Conservation (phyloP, 371 early-diverging fungal genomes). For the Mortierella sp. region DNA sequence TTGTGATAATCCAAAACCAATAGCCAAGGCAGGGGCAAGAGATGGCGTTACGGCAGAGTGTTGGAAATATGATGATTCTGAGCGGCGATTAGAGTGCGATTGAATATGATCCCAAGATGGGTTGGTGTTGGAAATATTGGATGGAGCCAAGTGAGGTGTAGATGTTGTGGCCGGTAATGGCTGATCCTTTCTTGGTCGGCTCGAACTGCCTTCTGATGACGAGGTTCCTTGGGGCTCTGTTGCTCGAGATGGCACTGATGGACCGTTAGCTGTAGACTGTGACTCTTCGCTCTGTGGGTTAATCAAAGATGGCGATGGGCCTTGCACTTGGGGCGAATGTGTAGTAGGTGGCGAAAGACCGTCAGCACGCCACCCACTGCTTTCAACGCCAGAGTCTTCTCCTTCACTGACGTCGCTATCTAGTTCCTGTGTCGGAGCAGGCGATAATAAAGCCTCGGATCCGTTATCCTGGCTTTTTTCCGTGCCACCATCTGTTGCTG, state of each 20-base stretch:
- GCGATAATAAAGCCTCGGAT: constrained; percentile 3
- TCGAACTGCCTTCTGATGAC: constrained; percentile 2
- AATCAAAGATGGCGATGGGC: background rate
- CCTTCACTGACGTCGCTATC: constrained; percentile 30
- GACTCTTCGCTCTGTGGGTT: background rate
- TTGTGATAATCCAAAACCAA: constrained; percentile 29
- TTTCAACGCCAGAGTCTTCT: constrained; percentile 48
- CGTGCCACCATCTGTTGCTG: constrained; percentile 3
- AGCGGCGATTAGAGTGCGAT: background rate
- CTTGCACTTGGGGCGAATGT: background rate
- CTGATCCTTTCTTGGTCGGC: constrained; percentile 45
- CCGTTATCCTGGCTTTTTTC: constrained; percentile 9
- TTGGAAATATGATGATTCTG: constrained; percentile 11
- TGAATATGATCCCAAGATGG: constrained; percentile 36
- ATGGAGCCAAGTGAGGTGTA: constrained; percentile 17
- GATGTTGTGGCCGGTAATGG: constrained; percentile 36
- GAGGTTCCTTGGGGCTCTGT: background rate
- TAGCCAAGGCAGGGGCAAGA: constrained; percentile 29
- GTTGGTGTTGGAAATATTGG: constrained; percentile 22
- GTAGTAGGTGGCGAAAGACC: background rate
- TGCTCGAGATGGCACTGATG: background rate
- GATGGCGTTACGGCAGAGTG: constrained; percentile 13
- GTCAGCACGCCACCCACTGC: constrained; percentile 18
- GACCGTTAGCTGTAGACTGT: background rate
- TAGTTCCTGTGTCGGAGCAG: background rate